Conservation (phyloP, 140 eudicot species). For the Oenanthe javanica region DNA sequence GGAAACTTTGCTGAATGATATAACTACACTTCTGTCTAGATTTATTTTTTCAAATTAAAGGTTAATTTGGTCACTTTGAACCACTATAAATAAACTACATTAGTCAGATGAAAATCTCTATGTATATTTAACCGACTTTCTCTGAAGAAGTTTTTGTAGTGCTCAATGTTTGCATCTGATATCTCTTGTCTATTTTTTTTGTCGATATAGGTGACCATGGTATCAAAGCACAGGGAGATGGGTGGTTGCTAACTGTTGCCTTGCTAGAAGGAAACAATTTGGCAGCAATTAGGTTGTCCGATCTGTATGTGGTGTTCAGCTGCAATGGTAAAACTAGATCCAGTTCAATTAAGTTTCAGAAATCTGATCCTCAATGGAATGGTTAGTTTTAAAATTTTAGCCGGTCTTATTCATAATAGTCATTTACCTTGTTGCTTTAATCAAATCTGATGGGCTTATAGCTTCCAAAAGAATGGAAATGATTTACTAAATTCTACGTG, state of each 20-base stretch:
- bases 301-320: constrained; percentile 89
- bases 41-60: too few species aligned
- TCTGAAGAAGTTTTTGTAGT: neutral
- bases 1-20: neutral
- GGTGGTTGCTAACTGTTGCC: constrained; percentile 93
- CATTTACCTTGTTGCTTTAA: neutral
- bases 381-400: constrained; percentile 32
- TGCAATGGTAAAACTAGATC: constrained; percentile 88
- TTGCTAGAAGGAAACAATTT: constrained; percentile 76
- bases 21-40: neutral
- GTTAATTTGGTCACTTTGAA: neutral
- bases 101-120: neutral
- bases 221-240: constrained; percentile 83
- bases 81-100: neutral
- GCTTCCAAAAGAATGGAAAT: neutral
- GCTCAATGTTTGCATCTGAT: neutral
- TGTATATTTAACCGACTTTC: too few species aligned
- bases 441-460: neutral
- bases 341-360: constrained; percentile 93
- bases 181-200: neutral
- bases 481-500: neutral
- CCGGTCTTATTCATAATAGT: neutral
- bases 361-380: constrained; percentile 85
- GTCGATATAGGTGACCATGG: constrained; percentile 75
- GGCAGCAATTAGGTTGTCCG: constrained; percentile 73